Base-by-base conservation (phyloP, 768 basidiomycete genomes). In the Suillus weaverae region DNA sequence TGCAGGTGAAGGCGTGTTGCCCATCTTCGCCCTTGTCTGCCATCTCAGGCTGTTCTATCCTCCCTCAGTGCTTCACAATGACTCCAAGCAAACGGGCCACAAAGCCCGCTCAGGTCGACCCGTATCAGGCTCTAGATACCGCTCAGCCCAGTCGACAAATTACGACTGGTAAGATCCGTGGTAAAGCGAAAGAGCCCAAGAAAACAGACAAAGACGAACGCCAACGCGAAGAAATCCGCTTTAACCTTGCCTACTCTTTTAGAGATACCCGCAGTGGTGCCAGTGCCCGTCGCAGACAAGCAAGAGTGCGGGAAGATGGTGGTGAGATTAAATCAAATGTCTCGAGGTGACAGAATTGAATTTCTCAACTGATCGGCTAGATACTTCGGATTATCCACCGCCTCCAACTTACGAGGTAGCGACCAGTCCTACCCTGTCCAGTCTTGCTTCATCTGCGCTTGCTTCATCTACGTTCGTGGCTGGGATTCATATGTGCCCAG, bases 391-490 rank as follows among this genome's bases (percentile, higher is more conserved):
- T 71, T 89, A 89, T 70, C 89, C 88, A 8, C 91, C 91, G 14
- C 91, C 91, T 33, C 85, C 89, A 14, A 90, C 91, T 69, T 86
- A 86, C 66, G 91, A 92, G 74, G 88, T 88, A 5, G 85, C 84
- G 43, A 82, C 80, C 10, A 80, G 82, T 16, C 79, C 82, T 6
- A 71, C 84, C 77, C 62, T 82, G 73, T 64, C 77, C 74, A 64
- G 79, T 70, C 70, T 80, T 77, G 61, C 83, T 70, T 72, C 57
- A 59, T 59, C 57, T 41, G 57, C 38, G 38, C 57, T 59, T 32
- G 57, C 57, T 30, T 59, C 57, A 59, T 59, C 57, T 59, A 59
- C 57, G 32, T 59, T 57, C 26, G 56, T 57, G 38, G 56, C 81
- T 71, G 63, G 77, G 79, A 30, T 82, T 81, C 63, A 71, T 80